These are phyloP conservation scores for Nidularia pulvinata DNA, from an alignment of 768 basidiomycete genomes.

Conservation along the genomic window DNA sequence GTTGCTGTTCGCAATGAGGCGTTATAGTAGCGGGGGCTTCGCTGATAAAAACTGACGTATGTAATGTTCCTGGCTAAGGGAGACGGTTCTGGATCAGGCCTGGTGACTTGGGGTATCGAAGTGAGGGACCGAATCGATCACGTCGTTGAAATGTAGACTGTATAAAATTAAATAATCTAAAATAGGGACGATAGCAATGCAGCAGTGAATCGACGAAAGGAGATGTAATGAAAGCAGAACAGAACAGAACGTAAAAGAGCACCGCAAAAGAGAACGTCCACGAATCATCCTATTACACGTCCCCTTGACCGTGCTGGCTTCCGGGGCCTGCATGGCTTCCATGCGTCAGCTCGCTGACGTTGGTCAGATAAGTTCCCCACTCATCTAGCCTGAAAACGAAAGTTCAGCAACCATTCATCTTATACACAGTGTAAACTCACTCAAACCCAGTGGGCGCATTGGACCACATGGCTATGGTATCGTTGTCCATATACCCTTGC, in stretches of 20 bases:
- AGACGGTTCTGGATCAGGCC: too few relatives aligned
- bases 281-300: background rate
- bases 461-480: conserved; percentile 69
- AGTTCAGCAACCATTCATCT: background rate
- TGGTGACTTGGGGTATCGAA: too few relatives aligned
- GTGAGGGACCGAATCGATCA: too few relatives aligned
- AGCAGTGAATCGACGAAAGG: too few relatives aligned
- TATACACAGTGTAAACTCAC: conserved; percentile 32
- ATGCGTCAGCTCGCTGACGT: conserved; percentile 1
- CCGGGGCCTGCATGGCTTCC: background rate
- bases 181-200: too few relatives aligned
- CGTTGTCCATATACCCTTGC: conserved; percentile 35
- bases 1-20: too few relatives aligned
- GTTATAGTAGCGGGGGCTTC: too few relatives aligned
- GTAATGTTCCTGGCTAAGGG: too few relatives aligned
- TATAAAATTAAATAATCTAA: too few relatives aligned
- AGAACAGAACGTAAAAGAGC: background rate
- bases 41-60: too few relatives aligned
- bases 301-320: background rate
- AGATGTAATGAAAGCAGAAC: background rate
- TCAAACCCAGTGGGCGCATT: conserved; percentile 65
- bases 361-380: conserved; percentile 42
- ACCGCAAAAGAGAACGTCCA: background rate
- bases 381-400: conserved; percentile 34
- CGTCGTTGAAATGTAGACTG: too few relatives aligned